Base-by-base conservation (phyloP, 129 eudicot species). In the Flaveria robusta region DNA sequence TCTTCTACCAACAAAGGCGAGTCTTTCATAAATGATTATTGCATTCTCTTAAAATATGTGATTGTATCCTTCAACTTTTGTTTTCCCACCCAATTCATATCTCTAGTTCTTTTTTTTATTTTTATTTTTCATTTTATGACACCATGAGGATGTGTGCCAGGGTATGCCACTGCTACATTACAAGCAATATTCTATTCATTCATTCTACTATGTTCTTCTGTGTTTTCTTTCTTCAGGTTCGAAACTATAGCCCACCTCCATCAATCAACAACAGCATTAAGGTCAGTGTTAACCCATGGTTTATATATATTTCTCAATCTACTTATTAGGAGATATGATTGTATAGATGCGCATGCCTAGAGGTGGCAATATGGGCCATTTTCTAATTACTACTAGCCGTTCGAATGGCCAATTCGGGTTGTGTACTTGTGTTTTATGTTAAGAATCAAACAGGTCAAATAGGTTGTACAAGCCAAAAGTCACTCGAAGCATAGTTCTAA, bases 191-290 rank as follows among this genome's bases (percentile, higher is more conserved):
- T 10, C 3, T 75, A 22, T 71, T 70, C 31, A 20, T 20, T 72
- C 27, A 18, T 70, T 27, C 76, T 68, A 58, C 72, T 10, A 54
- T 49, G 14, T 59, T 26, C 58, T 76, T 65, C 31, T 71, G 37
- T 62, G 43, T 43, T 14, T 70, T 15, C 68, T 63, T 31, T 72
- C 15, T 82, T 79, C 83, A 93, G 96, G 93, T 93, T 20, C 87
- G 97, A 63, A 94, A 94, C 81, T 91, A 87, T 77, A 80, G 72
- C 75, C 93, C 88, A 4, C 84, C 88, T 70, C 96, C 98, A 79
- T 68, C 97, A n/a, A 90, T 94, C 52, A 94, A 94, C 90, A 90
- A 78, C 82, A 87, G 96, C 78, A 88, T 93, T 60, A 93, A 93
- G 96, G 96, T 90, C 76, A 71, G 86, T 69, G 74, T 37, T 45